Evolutionary conservation across 345 rosid genomes (phyloP), one percentile per base, ranked within the genome.

Genomic region (Cardamine resedifolia): DNA sequence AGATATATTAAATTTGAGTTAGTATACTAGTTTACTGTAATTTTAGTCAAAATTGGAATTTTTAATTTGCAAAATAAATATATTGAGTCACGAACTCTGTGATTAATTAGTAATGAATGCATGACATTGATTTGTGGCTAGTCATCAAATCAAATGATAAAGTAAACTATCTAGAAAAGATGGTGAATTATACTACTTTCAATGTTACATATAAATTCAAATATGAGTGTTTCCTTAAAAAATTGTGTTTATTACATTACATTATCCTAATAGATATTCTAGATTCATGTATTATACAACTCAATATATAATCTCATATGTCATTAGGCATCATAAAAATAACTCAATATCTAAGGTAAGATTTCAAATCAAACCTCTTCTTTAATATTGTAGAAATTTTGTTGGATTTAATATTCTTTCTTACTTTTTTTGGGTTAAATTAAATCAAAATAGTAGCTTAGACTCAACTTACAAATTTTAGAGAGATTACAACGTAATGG

Each of bases 41-140:
- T 4, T 39, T 39, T 39, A 39, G 44, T 39, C 6, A 39, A 38
- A 11, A 39, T 14, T 39, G 6, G 44, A 4, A 0, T 12, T 12
- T 1, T 14, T 39, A 4, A 33, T 33, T 9, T 8, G 38, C 38
- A 8, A 33, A 33, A 33, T 33, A 8, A 33, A 4, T 38, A 38
- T 12, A 38, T 39, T 4, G 45, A 39, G 45, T 39, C n/a, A 38
- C 14, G 21, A 64, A 31, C 10, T 31, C 21, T 8, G 30, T 19
- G n/a, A 49, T 33, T 49, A 14, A 21, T 31, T 19, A n/a, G 36
- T 34, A 36, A 21, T 66, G 14, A 65, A 66, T 66, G 49, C 21
- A 23, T 52, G 70, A 66, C 36, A 50, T 10, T 34, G 59, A 34
- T 50, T 10, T 66, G 36, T 38, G 26, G 26, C 47, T 66, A 50